Evolutionary conservation across 2,329 filamentous ascomycete genomes (phyloP).

Genomic region (Onygenales sp.): DNA sequence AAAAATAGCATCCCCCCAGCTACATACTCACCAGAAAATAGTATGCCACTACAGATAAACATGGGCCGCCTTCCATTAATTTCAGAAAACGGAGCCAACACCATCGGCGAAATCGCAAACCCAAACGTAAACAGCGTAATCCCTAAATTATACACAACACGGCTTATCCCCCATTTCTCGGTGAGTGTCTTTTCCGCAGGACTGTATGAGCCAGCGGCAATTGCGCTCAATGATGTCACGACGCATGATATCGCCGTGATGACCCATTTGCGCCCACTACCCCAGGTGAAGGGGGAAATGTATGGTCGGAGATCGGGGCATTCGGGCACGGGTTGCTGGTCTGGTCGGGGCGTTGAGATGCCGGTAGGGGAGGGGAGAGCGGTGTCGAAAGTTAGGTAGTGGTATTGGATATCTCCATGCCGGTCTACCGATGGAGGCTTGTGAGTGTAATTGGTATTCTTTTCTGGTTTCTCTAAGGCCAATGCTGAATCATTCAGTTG

Average conservation of each 20-base stretch:
- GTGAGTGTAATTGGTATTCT: not conserved
- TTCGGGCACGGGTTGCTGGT: conserved; percentile 38
- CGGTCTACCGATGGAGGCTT: not conserved
- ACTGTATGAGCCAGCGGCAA: conserved; percentile 71
- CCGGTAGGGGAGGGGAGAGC: conserved; percentile 39
- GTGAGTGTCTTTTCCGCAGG: conserved; percentile 59
- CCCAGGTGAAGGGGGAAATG: conserved; percentile 65
- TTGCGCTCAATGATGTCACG: conserved; percentile 69
- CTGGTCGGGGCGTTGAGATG: conserved; percentile 21
- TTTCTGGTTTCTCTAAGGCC: not conserved
- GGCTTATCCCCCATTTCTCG: conserved; percentile 54
- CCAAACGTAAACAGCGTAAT: conserved; percentile 76
- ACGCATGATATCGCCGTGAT: conserved; percentile 65
- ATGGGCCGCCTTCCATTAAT: conserved; percentile 79
- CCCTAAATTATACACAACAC: conserved; percentile 58
- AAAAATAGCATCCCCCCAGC: not conserved
- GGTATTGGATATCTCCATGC: conserved; percentile 39
- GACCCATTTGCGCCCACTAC: conserved; percentile 55
- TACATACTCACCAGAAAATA: conserved; percentile 48
- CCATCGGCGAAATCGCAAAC: conserved; percentile 77
- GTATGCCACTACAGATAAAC: conserved; percentile 61
- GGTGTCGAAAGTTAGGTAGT: conserved; percentile 55
- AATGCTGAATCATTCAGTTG: not conserved
- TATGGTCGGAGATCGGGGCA: conserved; percentile 59
- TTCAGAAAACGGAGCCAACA: conserved; percentile 78